Evolutionary conservation across 2,329 filamentous ascomycete genomes (phyloP).

Genomic region (Sordariomycetes sp.): DNA sequence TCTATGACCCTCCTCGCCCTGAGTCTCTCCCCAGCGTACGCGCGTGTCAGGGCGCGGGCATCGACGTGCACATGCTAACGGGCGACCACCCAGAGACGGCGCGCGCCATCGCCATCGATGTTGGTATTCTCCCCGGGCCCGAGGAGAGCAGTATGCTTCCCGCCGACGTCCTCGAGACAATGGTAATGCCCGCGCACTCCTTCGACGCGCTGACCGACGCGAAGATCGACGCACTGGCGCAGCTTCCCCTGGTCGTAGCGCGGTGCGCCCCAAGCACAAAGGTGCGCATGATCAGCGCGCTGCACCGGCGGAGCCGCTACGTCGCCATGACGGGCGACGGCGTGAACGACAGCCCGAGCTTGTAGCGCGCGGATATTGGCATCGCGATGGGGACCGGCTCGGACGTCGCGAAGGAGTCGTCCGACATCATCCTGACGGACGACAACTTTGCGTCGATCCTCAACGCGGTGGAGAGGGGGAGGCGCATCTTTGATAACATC

Average conservation of each 20-base stretch:
- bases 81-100: conserved; percentile 53
- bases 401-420: conserved; percentile 53
- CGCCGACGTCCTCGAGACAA: conserved; percentile 37
- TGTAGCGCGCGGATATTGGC: conserved; percentile 57
- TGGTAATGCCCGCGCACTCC: conserved; percentile 50
- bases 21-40: conserved; percentile 49
- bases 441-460: conserved; percentile 65
- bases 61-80: conserved; percentile 56
- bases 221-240: conserved; percentile 49
- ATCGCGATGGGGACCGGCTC: conserved; percentile 56
- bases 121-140: conserved; percentile 41
- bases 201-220: conserved; percentile 52
- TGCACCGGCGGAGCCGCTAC: conserved; percentile 51
- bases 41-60: conserved; percentile 47
- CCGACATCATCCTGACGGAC: conserved; percentile 52
- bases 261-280: conserved; percentile 59
- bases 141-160: conserved; percentile 27
- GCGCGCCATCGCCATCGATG: conserved; percentile 45
- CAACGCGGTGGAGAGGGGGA: conserved; percentile 57
- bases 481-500: conserved; percentile 63
- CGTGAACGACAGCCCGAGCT: conserved; percentile 59
- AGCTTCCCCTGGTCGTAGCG: conserved; percentile 55
- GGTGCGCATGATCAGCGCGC: conserved; percentile 60
- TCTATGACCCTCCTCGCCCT: conserved; percentile 58
- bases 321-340: conserved; percentile 65